These are phyloP conservation scores for Pezicula radicicola DNA, from an alignment of 2,329 filamentous ascomycete species.

Conservation along the genomic window DNA sequence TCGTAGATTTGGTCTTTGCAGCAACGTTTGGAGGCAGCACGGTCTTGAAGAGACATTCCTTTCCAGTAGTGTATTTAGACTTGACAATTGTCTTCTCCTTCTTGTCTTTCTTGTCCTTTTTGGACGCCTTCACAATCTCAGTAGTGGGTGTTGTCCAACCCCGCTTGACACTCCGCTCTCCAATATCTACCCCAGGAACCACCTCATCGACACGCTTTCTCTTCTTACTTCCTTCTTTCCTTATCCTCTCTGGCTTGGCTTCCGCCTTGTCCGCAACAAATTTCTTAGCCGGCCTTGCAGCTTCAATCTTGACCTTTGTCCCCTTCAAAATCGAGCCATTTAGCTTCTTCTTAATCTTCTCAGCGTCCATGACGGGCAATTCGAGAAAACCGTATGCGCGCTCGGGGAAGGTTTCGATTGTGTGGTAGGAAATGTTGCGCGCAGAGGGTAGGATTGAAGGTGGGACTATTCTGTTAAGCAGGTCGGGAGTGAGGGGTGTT, in stretches of 20 bases:
- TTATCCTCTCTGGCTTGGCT: constrained; percentile 35
- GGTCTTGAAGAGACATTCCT: constrained; percentile 84
- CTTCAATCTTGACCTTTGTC: constrained; percentile 79
- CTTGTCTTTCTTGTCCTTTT: constrained; percentile 43
- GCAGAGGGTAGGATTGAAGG: constrained; percentile 63
- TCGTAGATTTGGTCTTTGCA: constrained; percentile 30
- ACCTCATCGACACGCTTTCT: constrained; percentile 45
- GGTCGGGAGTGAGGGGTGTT: constrained; percentile 73
- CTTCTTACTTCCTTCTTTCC: constrained; percentile 45
- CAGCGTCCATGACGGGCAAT: constrained; percentile 74
- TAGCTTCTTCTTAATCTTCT: constrained; percentile 88
- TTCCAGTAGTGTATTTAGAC: constrained; percentile 77
- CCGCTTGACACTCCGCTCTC: constrained; percentile 39
- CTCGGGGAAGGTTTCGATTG: constrained; percentile 83
- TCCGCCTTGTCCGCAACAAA: constrained; percentile 28
- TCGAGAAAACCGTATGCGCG: constrained; percentile 88
- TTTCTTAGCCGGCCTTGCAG: constrained; percentile 64
- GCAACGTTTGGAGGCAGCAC: constrained; percentile 61
- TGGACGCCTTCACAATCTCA: constrained; percentile 39
- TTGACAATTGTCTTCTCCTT: constrained; percentile 56
- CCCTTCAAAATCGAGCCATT: constrained; percentile 85
- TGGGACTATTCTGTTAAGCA: constrained; percentile 71
- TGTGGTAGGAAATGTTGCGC: constrained; percentile 84
- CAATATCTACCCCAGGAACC: constrained; percentile 68
- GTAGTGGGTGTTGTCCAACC: constrained; percentile 48